These are phyloP conservation scores for Yamadazyma conglobata DNA, from an alignment of 1,139 yeast genomes.

Conservation along the genomic window DNA sequence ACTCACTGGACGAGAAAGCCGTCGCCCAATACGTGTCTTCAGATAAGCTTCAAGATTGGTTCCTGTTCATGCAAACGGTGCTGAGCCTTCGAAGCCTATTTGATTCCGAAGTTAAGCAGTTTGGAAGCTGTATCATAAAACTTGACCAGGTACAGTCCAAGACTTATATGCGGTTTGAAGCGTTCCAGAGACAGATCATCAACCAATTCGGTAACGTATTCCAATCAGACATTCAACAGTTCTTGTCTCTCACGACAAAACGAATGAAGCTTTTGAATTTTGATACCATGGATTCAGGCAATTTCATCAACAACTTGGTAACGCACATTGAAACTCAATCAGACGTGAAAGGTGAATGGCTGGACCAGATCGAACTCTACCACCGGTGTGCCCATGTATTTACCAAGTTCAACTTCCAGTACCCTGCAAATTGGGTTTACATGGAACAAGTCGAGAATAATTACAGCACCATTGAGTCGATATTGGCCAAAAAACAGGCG, in stretches of 20 bases:
- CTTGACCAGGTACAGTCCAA: slow-evolving; percentile 55
- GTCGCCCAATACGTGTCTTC: slow-evolving; percentile 18
- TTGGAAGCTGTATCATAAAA: slow-evolving; percentile 41
- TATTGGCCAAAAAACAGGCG: slow-evolving; percentile 34
- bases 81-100: slow-evolving; percentile 45
- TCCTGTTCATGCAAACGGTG: slow-evolving; percentile 41
- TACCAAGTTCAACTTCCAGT: slow-evolving; percentile 22
- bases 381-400: slow-evolving; percentile 45
- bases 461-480: slow-evolving; percentile 40
- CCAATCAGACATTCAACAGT: slow-evolving; percentile 9
- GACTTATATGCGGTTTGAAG: slow-evolving; percentile 53
- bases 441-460: slow-evolving; percentile 62
- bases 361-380: slow-evolving; percentile 20
- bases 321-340: slow-evolving; percentile 12
- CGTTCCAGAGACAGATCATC: slow-evolving; percentile 52
- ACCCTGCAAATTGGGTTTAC: slow-evolving; percentile 56
- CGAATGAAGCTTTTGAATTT: slow-evolving; percentile 8
- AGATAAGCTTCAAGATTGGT: slow-evolving; percentile 46
- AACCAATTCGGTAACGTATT: slow-evolving; percentile 31
- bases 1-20: slow-evolving; percentile 22
- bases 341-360: slow-evolving; percentile 26
- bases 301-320: slow-evolving; percentile 10
- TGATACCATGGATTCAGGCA: slow-evolving; percentile 12
- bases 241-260: slow-evolving; percentile 5
- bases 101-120: slow-evolving; percentile 46